A percentile compares a stretch with the other conserved stretches of the same genome.
These are phyloP conservation scores for Colletotrichum sp. DNA, from an alignment of 2,329 filamentous ascomycete species.

Conservation along the genomic window DNA sequence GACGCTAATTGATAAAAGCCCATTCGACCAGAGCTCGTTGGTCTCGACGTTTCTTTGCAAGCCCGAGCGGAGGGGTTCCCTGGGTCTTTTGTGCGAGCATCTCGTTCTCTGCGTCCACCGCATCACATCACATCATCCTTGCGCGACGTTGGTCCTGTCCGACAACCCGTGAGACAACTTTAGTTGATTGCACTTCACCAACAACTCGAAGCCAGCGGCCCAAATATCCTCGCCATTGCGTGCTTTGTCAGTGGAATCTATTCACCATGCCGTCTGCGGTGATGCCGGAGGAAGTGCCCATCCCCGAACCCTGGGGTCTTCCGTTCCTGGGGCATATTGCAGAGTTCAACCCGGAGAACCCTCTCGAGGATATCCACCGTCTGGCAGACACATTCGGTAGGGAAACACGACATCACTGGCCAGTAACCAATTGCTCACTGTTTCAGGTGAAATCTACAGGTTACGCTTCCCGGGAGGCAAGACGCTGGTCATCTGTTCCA, in stretches of 20 bases:
- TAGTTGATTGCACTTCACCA: neutral
- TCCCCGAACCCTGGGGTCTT: constrained; percentile 59
- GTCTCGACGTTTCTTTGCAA: neutral
- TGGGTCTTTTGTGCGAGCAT: neutral
- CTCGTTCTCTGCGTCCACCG: neutral
- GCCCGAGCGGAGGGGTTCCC: neutral
- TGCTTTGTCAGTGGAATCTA: neutral
- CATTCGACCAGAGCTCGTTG: neutral
- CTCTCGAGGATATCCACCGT: constrained; percentile 57
- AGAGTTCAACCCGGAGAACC: constrained; percentile 66
- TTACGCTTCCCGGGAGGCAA: constrained; percentile 52
- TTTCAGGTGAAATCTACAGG: constrained; percentile 63
- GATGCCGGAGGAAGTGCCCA: constrained; percentile 30
- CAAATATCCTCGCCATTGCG: neutral
- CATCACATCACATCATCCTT: neutral
- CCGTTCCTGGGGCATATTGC: constrained; percentile 70
- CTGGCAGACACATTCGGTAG: constrained; percentile 71
- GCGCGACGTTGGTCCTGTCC: neutral
- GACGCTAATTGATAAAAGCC: neutral
- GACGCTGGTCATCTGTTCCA: constrained; percentile 56
- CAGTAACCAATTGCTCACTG: neutral
- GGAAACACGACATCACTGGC: neutral
- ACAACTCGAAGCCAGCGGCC: neutral
- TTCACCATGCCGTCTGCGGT: neutral
- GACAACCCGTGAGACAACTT: neutral